Evolutionary conservation across 805 yeast genomes (phyloP).

Genomic region (Schwanniomyces vanrijiae): DNA sequence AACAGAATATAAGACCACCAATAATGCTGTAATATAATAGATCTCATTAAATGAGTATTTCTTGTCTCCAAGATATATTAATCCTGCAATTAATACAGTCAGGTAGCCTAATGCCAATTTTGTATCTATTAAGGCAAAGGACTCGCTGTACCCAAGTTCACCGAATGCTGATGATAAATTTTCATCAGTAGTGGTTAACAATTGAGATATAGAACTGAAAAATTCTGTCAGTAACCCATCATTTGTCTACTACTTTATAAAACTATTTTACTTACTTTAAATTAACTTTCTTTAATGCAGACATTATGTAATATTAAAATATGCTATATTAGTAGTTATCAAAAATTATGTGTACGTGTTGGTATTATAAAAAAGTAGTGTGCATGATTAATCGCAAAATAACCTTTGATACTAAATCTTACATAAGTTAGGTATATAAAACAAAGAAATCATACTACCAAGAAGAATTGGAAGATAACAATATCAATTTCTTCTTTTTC

Average conservation of each 20-base stretch:
- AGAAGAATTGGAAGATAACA: constrained; percentile 24
- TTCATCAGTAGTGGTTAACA: constrained; percentile 52
- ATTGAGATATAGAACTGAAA: constrained; percentile 44
- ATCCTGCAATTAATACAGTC: constrained; percentile 47
- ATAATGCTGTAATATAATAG: constrained; percentile 30
- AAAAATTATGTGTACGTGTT: not conserved
- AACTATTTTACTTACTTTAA: constrained; percentile 19
- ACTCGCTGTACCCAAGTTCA: constrained; percentile 47
- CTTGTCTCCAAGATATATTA: constrained; percentile 49
- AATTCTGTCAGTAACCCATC: not conserved
- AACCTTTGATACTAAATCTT: not conserved
- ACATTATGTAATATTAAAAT: constrained; percentile 6
- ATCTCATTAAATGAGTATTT: constrained; percentile 43
- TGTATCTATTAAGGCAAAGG: constrained; percentile 44
- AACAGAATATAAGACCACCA: constrained; percentile 38
- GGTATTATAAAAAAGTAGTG: not conserved
- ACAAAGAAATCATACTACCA: constrained; percentile 4
- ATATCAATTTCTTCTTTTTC: constrained; percentile 43
- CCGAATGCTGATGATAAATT: constrained; percentile 41
- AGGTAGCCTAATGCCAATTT: constrained; percentile 50
- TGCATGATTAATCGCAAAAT: not conserved
- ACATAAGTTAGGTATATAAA: not conserved
- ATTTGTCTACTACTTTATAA: too few relatives aligned
- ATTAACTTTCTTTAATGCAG: constrained; percentile 20
- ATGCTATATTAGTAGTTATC: not conserved